Base-by-base conservation (phyloP, 306 rosid species). In the Cucumis cinereus region DNA sequence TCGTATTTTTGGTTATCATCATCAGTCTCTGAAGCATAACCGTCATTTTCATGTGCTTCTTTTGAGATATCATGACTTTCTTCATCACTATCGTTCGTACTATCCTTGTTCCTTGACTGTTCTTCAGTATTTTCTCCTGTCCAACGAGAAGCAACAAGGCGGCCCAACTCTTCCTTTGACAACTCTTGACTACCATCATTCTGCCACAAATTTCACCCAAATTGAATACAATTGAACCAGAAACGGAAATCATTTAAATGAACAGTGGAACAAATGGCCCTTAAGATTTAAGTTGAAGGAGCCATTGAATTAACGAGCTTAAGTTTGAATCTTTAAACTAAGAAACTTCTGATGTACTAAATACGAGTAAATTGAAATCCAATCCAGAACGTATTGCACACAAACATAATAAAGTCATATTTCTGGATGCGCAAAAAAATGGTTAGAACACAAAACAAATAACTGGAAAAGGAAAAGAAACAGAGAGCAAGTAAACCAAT, bases 121-220 rank as follows among this genome's bases (percentile, higher is more conserved):
- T 77, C 83, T 23, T 73, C 84, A 77, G 86, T 75, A 81, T 86
- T 85, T 86, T 89, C 92, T 82, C 96, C 93, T 28, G 97, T 92
- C 99, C 99, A 95, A 26, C 99, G 99, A 70, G 99, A 95, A 84
- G 99, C 99, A 85, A 95, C 93, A 81, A 90, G 96, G 78, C 93
- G 93, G 26, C 99, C 99, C 83, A 95, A 84, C 86, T 95, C 99
- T 86, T 92, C 99, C 87, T 68, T 90, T 57, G 99, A 89, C 79
- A 95, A 86, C 77, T 89, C 96, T 5, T 87, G 86, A 77, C 83
- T 92, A 78, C 92, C 82, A 63, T 79, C 90, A 69, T 76, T 76
- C 30, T 78, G 93, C 99, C 89, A 77, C 26, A 80, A 69, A 85
- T 77, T 78, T 67, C 78, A 55, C 53, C 66, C 38, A 79, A 77